These are phyloP conservation scores for Panaeolus papilionaceus DNA, from an alignment of 768 basidiomycete genomes.

Conservation along the genomic window DNA sequence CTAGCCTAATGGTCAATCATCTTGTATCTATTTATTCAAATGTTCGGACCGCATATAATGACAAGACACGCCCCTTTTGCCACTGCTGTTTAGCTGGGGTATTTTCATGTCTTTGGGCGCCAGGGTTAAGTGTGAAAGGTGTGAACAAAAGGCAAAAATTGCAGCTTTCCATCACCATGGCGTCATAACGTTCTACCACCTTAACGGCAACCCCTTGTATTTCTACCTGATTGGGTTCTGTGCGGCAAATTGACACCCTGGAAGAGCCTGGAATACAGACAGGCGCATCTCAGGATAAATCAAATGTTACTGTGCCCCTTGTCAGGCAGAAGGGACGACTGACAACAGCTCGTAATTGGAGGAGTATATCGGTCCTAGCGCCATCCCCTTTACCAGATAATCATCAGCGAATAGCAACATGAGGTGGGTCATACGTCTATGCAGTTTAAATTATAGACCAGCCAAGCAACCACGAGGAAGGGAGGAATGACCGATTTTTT, in stretches of 20 bases:
- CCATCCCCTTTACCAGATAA: neutral
- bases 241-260: neutral
- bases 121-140: neutral
- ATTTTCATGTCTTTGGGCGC: neutral
- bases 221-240: neutral
- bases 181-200: neutral
- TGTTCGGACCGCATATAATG: neutral
- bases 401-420: constrained; percentile 10
- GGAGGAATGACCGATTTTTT: constrained; percentile 2
- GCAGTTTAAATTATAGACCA: neutral
- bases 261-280: neutral
- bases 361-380: neutral
- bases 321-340: neutral
- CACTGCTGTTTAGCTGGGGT: neutral
- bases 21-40: constrained; percentile 9
- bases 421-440: constrained; percentile 4
- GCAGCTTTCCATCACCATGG: neutral
- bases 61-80: neutral
- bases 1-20: neutral
- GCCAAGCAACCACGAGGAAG: constrained; percentile 8
- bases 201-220: neutral
- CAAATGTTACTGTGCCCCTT: constrained; percentile 6
- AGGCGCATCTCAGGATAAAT: neutral
- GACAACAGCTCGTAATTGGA: neutral
- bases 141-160: neutral